phyloP scores from a whole-genome alignment of 306 rosid genomes.

The Macrotyloma uniflorum region DNA sequence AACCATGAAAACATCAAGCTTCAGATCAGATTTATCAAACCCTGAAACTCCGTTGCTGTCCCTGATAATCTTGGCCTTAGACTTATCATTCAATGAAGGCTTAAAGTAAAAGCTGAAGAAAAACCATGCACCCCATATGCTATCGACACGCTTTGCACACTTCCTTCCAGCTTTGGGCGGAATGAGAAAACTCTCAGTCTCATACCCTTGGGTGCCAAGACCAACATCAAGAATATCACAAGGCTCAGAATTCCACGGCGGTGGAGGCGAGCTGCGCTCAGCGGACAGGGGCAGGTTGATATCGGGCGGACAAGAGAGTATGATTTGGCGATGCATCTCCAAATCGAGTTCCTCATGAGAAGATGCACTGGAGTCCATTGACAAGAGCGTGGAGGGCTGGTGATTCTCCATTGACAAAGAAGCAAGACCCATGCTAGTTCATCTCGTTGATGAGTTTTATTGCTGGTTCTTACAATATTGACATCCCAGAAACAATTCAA shows the following conservation, averaged over 20 bases:
- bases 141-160: conserved; percentile 76
- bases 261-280: conserved; percentile 81
- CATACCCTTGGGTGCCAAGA: conserved; percentile 79
- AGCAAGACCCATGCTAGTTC: conserved; percentile 73
- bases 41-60: conserved; percentile 78
- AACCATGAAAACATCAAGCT: conserved; percentile 89
- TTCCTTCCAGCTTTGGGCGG: conserved; percentile 76
- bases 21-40: conserved; percentile 84
- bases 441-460: conserved; percentile 54
- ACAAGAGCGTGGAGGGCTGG: conserved; percentile 81
- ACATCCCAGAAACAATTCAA: conserved; percentile 60
- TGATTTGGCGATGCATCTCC: conserved; percentile 81
- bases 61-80: conserved; percentile 74
- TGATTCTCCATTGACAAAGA: conserved; percentile 89
- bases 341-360: conserved; percentile 89
- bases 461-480: conserved; percentile 59
- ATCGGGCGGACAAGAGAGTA: conserved; percentile 79
- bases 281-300: conserved; percentile 85
- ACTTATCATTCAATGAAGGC: conserved; percentile 73
- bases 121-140: conserved; percentile 99
- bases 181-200: conserved; percentile 67
- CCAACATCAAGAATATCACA: conserved; percentile 82
- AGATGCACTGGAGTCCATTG: conserved; percentile 94
- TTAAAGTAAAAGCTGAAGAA: conserved; percentile 91
- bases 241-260: conserved; percentile 67